phyloP scores from a whole-genome alignment of 768 basidiomycete genomes.

The Auriscalpium microsporum region DNA sequence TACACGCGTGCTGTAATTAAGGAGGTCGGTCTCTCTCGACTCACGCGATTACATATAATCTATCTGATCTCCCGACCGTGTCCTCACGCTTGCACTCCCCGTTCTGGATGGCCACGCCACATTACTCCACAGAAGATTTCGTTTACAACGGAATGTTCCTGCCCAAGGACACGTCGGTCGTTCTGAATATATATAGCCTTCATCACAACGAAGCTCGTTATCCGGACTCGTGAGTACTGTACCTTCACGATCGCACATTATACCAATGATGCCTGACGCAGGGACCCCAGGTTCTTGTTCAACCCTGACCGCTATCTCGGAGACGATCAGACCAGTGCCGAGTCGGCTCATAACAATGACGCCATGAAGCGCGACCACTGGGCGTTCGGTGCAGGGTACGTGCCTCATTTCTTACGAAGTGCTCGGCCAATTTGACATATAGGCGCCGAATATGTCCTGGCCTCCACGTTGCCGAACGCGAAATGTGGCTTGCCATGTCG shows the following conservation, averaged over 20 bases:
- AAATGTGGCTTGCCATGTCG: constrained; percentile 37
- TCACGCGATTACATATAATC: background rate
- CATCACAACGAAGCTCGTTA: constrained; percentile 27
- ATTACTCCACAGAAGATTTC: constrained; percentile 23
- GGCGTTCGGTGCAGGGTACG: constrained; percentile 42
- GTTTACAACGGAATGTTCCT: constrained; percentile 23
- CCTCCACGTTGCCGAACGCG: constrained; percentile 36
- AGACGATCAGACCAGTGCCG: constrained; percentile 30
- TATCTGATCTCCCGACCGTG: background rate
- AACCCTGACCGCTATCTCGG: constrained; percentile 40
- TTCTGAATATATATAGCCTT: constrained; percentile 21
- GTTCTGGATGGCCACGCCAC: constrained; percentile 25
- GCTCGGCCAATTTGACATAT: background rate
- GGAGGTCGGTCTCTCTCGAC: constrained; percentile 12
- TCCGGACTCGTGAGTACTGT: constrained; percentile 27
- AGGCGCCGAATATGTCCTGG: constrained; percentile 35
- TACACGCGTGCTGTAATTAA: constrained; percentile 23
- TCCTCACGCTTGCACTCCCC: constrained; percentile 15
- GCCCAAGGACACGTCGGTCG: constrained; percentile 21
- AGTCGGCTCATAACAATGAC: constrained; percentile 35
- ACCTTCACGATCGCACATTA: constrained; percentile 14
- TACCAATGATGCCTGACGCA: background rate
- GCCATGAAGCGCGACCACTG: constrained; percentile 41
- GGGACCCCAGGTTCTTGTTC: constrained; percentile 16
- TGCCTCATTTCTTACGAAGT: constrained; percentile 1